Conservation (phyloP, 768 basidiomycete species). For the Tulasnella calospora region DNA sequence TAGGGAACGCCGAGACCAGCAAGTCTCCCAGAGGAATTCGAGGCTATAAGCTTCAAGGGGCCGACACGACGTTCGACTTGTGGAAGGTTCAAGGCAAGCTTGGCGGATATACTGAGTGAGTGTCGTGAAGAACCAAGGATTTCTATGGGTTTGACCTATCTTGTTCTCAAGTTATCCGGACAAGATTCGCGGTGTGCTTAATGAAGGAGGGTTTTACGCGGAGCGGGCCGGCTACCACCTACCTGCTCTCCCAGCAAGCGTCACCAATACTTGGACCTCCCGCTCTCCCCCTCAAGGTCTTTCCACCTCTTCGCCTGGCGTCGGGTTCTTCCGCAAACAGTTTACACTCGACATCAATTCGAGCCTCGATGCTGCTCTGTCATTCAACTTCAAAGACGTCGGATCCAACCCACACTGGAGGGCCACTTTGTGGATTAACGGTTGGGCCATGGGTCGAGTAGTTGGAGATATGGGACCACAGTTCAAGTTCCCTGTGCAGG, state of each 20-base stretch:
- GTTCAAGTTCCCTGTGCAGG: constrained; percentile 74
- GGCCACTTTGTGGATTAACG: constrained; percentile 74
- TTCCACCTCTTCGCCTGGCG: constrained; percentile 48
- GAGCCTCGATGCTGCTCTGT: constrained; percentile 62
- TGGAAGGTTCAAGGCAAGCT: constrained; percentile 76
- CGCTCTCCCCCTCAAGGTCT: background rate
- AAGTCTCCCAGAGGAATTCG: constrained; percentile 75
- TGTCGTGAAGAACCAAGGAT: background rate
- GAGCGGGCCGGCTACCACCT: constrained; percentile 74
- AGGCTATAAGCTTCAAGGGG: constrained; percentile 58
- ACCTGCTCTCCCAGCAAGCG: constrained; percentile 45
- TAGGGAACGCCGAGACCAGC: constrained; percentile 44
- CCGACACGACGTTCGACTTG: constrained; percentile 46
- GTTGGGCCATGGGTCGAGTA: constrained; percentile 84
- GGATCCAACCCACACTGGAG: constrained; percentile 53
- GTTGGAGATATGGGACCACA: constrained; percentile 75
- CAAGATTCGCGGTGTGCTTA: constrained; percentile 61
- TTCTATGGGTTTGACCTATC: background rate
- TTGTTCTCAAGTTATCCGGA: constrained; percentile 58
- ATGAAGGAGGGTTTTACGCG: constrained; percentile 69
- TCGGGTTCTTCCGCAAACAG: constrained; percentile 77
- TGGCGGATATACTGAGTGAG: constrained; percentile 61
- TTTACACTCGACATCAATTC: constrained; percentile 58
- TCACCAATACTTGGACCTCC: constrained; percentile 7
- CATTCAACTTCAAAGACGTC: constrained; percentile 62